Base-by-base conservation (phyloP, 495 filamentous ascomycete species). In the Clohesyomyces aquaticus region DNA sequence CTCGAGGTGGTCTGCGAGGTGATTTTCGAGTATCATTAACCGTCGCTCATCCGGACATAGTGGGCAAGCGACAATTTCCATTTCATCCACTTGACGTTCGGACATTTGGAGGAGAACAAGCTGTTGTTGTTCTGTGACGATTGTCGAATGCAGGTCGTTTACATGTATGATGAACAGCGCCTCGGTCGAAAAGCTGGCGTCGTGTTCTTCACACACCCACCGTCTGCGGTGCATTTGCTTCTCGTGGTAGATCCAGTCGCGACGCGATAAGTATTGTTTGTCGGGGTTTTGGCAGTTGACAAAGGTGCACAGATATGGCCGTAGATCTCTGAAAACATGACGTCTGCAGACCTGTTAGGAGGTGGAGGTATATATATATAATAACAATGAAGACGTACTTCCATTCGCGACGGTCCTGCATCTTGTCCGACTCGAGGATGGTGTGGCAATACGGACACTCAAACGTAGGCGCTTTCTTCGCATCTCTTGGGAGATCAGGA, bases 181-280 rank as follows among this genome's bases (percentile, higher is more conserved):
- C 28, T 29, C 61, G 14, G 57, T 49, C 2, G 4, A 21, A 56
- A 66, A 62, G 11, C n/a, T 58, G 21, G 38, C 3, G 18, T 66
- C 47, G 55, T 55, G 49, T 10, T 59, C 56, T 4, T 43, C 51
- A 47, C 70, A 72, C 26, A 61, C 27, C 59, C 67, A 72, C 55
- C 59, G 46, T 55, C 57, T 46, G 14, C 70, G 67, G 38, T 72
- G 70, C 48, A 68, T 38, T 49, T 67, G 65, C 28, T 43, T 55
- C 46, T 72, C 70, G 32, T 70, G 70, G 53, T 72, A 67, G 3
- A 61, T 56, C 70, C 70, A 72, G 32, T 72, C 70, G 43, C 51
- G 67, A 0, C 67, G 58, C 19, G 67, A 61, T 8, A 56, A 9
- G 29, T 63, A 72, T 1, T 55, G 69, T 22, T 61, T 52, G 11